Base-by-base conservation (phyloP, 495 filamentous ascomycete genomes). In the Penicillium goetzii region DNA sequence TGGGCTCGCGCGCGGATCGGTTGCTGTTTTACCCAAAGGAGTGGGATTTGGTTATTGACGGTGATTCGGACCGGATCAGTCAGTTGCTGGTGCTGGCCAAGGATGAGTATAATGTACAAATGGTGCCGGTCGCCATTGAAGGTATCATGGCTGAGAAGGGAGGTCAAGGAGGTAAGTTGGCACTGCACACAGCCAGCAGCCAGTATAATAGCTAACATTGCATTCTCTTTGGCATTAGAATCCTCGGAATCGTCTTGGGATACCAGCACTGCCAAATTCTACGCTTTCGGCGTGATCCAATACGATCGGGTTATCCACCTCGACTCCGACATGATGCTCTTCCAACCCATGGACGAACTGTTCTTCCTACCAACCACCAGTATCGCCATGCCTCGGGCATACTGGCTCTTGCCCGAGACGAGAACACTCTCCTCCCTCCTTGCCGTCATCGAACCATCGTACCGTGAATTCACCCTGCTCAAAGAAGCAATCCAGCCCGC, bases 291-390 rank as follows among this genome's bases (percentile, higher is more conserved):
- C 59, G 83, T 88, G 60, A 86, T 86, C 6, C 78, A 88, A 62
- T 93, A 90, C 67, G 74, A 80, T 3, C 88, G 91, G 1, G 77
- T 93, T 9, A 74, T 92, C 21, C 80, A 85, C 56, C 81, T 93
- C 57, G 90, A 93, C 72, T 87, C 88, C 17, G 89, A 91, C 62
- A 80, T 84, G 21, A 86, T 82, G 23, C 68, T 93, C 9, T 76
- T 91, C 25, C 77, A 86, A 47, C 76, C 78, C 43, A 83, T 93
- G 78, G 90, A 93, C 72, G 89, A 92, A 62, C 79, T 93, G 3
- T 92, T 93, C 78, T 80, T 88, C 60, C 78, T 90, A n/a, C 90
- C 89, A 0, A 68, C 79, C 2, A 74, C 81, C 4, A 75, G 81
- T 0, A 80, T 88, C 7, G 85, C 86, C 17, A 89, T 92, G 81